These are phyloP conservation scores for Celoporthe dispersa DNA, from an alignment of 2,329 filamentous ascomycete species.

Conservation along the genomic window DNA sequence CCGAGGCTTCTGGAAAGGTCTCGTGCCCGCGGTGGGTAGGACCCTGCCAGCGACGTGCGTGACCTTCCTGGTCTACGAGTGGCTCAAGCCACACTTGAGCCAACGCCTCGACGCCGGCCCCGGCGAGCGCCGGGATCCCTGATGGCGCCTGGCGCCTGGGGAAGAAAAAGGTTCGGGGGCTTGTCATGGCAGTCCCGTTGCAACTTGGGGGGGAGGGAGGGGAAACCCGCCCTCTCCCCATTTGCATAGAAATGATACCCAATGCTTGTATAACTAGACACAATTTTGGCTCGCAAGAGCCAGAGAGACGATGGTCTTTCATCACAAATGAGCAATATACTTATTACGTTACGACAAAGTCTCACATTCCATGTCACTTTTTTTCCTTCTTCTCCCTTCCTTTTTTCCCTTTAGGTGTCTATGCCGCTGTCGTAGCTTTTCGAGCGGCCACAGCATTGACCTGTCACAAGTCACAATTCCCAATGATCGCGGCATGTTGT, in stretches of 20 bases:
- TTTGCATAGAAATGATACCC: constrained; percentile 14
- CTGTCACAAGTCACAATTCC: background rate
- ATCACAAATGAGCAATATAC: background rate
- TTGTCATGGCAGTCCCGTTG: background rate
- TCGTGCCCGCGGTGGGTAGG: constrained; percentile 85
- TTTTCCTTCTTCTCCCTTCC: background rate
- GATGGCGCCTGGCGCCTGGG: background rate
- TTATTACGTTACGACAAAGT: background rate
- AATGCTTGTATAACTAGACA: constrained; percentile 7
- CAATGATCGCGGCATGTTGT: background rate
- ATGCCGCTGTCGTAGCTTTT: background rate
- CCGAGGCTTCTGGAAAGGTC: constrained; percentile 86
- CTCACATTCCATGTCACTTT: background rate
- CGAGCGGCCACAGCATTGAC: background rate
- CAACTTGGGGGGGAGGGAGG: constrained; percentile 8
- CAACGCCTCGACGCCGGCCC: background rate
- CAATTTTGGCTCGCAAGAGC: constrained; percentile 2
- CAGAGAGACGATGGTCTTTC: background rate
- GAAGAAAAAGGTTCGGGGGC: background rate
- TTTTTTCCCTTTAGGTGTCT: background rate
- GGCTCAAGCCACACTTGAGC: constrained; percentile 74
- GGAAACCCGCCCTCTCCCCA: background rate
- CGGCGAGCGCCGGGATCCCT: background rate
- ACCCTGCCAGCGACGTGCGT: constrained; percentile 96
- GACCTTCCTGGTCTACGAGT: constrained; percentile 97